These are phyloP conservation scores for Bisporella sp. DNA, from an alignment of 2,329 filamentous ascomycete genomes.

Conservation along the genomic window DNA sequence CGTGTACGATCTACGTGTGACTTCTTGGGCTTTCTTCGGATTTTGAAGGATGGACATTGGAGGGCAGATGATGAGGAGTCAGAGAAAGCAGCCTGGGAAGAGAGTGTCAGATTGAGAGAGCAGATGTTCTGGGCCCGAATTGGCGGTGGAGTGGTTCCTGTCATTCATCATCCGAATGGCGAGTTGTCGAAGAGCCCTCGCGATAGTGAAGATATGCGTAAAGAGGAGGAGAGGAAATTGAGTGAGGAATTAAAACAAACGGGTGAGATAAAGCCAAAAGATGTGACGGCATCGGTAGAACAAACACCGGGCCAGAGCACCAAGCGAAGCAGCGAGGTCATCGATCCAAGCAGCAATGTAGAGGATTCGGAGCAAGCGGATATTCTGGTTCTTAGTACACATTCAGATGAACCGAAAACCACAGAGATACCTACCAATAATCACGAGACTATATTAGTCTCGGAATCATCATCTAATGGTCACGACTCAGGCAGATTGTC, in stretches of 20 bases:
- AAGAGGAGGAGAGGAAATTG: slow-evolving; percentile 21
- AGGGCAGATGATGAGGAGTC: slow-evolving; percentile 75
- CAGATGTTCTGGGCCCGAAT: slow-evolving; percentile 97
- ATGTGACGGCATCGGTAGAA: slow-evolving; percentile 18
- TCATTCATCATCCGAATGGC: slow-evolving; percentile 14
- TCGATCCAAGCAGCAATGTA: not conserved
- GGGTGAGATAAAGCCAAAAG: slow-evolving; percentile 23
- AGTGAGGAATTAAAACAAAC: slow-evolving; percentile 23
- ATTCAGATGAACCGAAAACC: too few relatives aligned
- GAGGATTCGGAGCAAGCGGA: too few relatives aligned
- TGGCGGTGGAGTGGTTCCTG: slow-evolving; percentile 81
- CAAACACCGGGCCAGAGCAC: too few relatives aligned
- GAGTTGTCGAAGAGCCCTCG: slow-evolving; percentile 19
- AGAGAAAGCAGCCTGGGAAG: slow-evolving; percentile 88
- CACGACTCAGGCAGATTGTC: slow-evolving; percentile 12
- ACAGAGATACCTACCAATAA: too few relatives aligned
- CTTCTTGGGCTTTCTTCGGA: slow-evolving; percentile 82
- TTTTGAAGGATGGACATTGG: slow-evolving; percentile 91
- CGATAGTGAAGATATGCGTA: slow-evolving; percentile 23
- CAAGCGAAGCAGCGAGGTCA: not conserved
- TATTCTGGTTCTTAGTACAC: too few relatives aligned
- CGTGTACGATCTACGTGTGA: slow-evolving; percentile 85
- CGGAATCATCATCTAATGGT: slow-evolving; percentile 4
- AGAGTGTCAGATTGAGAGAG: slow-evolving; percentile 81
- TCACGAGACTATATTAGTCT: too few relatives aligned